Percentiles rank a stretch among this genome's conserved stretches.
Evolutionary conservation across 2,329 filamentous ascomycete genomes (phyloP).

Genomic region (Phialocephala subalpina): DNA sequence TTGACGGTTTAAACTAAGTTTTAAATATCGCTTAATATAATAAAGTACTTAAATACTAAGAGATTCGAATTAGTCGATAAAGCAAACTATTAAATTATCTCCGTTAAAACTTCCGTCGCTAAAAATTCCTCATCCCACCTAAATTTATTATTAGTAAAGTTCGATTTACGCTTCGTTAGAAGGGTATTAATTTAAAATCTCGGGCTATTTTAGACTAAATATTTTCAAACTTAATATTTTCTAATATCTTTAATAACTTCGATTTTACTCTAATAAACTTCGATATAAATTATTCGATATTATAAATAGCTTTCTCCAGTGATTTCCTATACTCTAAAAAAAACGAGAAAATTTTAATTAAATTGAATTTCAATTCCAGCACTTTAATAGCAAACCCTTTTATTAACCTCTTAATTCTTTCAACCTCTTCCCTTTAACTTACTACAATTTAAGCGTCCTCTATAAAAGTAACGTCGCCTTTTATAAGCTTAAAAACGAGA

Average conservation of each 20-base stretch:
- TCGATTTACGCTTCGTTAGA: conserved; percentile 21
- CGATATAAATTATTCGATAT: conserved; percentile 49
- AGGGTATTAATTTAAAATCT: conserved; percentile 25
- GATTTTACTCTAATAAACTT: conserved; percentile 21
- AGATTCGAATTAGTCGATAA: conserved; percentile 27
- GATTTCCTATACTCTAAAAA: conserved; percentile 66
- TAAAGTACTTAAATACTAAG: conserved; percentile 19
- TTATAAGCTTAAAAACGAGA: conserved; percentile 54
- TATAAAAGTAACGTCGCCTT: conserved; percentile 59
- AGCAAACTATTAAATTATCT: conserved; percentile 27
- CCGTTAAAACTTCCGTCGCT: conserved; percentile 23
- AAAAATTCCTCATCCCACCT: conserved; percentile 29
- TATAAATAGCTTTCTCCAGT: conserved; percentile 60
- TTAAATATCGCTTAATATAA: conserved; percentile 28
- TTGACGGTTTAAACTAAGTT: conserved; percentile 26
- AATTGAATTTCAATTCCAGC: conserved; percentile 57
- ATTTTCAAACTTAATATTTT: conserved; percentile 16
- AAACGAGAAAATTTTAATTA: conserved; percentile 70
- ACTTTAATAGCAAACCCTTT: conserved; percentile 59
- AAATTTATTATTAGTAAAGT: conserved; percentile 27
- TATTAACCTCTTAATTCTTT: conserved; percentile 26
- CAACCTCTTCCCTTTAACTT: conserved; percentile 22
- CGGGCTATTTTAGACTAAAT: conserved; percentile 20
- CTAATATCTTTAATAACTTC: conserved; percentile 11
- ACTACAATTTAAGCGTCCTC: conserved; percentile 45